Evolutionary conservation across 192 early-diverging fungal genomes (phyloP), one percentile per base, ranked within the genome.

Genomic region (Dissophora ornata): DNA sequence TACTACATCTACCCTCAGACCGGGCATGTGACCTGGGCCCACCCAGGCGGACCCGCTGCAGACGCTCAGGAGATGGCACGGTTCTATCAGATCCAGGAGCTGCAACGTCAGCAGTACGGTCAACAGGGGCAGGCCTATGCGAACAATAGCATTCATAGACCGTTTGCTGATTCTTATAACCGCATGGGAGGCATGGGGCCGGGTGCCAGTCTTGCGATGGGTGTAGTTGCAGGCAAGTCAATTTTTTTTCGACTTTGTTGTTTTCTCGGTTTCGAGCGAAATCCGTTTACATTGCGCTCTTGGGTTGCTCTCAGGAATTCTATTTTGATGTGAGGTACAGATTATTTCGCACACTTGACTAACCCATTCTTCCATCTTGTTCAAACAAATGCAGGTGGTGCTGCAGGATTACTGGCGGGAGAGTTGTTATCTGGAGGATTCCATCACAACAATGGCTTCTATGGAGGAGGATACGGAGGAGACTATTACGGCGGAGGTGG

Each of bases 1-100:
- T 77, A 57, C 54, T 77, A 77, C 24, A 53, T 77, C 22, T 67
- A 77, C 47, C 57, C 73, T n/a, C 73, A 77, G 24, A 77, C 73
- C 1, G 40, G 54, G 0, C 36, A 57, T 25, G 59, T 62, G 8
- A 77, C 73, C 29, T 77, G 73, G 73, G 73, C 50, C 0, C 73
- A 77, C 49, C 73, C 73, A 13, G 26, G 56, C 7, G 73, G 73
- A 0, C 58, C 57, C 2, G 45, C 57, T 18, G 64, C 64, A 4
- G 58, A 77, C 9, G 64, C 73, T 44, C 64, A 67, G 45, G 73
- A 77, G 38, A 77, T 41, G 16, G 59, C 63, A 9, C 73, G 73
- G 0, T 77, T 77, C 53, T 55, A 67, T 46, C 63, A 77, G 30
- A 77, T 77, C 32, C 57, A 62, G 26, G 46, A 77, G 30, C 38